A percentile compares a stretch with the other conserved stretches of the same genome.
phyloP scores from a whole-genome alignment of 768 basidiomycete species.

The Austroboletus festivus region DNA sequence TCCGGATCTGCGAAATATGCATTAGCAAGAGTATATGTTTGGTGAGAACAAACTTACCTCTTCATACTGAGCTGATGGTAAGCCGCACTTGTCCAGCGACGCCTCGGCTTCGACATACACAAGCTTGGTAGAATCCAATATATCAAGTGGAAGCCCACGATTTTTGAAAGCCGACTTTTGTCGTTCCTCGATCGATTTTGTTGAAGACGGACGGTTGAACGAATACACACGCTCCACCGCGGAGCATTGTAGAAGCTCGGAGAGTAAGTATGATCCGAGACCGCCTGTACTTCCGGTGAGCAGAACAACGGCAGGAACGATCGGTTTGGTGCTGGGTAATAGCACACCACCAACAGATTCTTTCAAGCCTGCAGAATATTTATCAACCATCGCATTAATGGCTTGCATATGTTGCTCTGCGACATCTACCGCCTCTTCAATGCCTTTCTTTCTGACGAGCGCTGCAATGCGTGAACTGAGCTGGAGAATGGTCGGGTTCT shows the following conservation, averaged over 20 bases:
- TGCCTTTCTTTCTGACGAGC: conserved; percentile 3
- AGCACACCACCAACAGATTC: conserved; percentile 7
- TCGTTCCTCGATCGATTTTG: conserved; percentile 17
- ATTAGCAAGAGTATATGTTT: neutral
- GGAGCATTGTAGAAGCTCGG: conserved; percentile 24
- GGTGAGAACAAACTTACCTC: conserved; percentile 20
- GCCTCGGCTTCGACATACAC: conserved; percentile 39
- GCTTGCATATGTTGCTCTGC: neutral
- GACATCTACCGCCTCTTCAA: too few species aligned
- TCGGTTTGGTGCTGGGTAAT: conserved; percentile 1
- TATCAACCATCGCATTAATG: conserved; percentile 39
- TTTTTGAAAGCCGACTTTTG: conserved; percentile 37
- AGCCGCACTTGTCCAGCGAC: conserved; percentile 28
- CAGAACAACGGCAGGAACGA: conserved; percentile 3
- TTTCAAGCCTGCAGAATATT: conserved; percentile 30
- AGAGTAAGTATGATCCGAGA: conserved; percentile 39
- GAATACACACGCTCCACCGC: conserved; percentile 33
- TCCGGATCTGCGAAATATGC: conserved; percentile 9
- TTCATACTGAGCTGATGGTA: conserved; percentile 23
- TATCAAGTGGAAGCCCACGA: conserved; percentile 29
- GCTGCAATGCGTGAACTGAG: conserved; percentile 25
- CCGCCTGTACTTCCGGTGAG: conserved; percentile 45
- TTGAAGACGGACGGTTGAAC: conserved; percentile 28
- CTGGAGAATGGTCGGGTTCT: conserved; percentile 39
- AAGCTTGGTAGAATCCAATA: conserved; percentile 34